Conservation (phyloP, 225 moss, liverwort and hornwort genomes). For the Bryum argenteum region DNA sequence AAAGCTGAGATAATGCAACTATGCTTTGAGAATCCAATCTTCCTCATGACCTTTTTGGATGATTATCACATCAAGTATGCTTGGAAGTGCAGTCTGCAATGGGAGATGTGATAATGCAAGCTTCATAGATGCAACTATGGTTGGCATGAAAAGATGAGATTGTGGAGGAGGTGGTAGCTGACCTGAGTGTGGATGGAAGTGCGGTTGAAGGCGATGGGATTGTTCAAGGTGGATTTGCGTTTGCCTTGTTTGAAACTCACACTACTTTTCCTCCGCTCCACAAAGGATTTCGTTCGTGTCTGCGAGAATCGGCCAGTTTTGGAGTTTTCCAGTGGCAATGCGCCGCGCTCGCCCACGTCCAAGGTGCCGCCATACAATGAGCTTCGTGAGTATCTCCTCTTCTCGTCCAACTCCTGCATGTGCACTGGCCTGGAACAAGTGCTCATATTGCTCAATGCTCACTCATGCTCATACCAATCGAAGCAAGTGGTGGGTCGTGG, state of each 20-base stretch:
- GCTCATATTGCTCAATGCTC: too few relatives aligned
- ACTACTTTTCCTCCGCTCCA: conserved; percentile 54
- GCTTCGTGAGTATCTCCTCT: conserved; percentile 44
- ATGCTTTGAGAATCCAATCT: too few relatives aligned
- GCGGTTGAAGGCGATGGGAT: conserved; percentile 50
- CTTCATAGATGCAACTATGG: too few relatives aligned
- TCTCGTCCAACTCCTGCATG: conserved; percentile 49
- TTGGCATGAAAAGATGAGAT: too few relatives aligned
- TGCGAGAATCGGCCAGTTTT: conserved; percentile 44
- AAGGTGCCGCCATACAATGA: conserved; percentile 43
- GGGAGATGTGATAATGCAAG: too few relatives aligned
- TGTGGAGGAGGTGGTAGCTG: too few relatives aligned
- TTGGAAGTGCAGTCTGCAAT: too few relatives aligned
- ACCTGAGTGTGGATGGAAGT: conserved; percentile 47
- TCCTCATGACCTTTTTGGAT: too few relatives aligned
- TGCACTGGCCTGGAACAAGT: conserved; percentile 42
- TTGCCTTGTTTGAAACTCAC: conserved; percentile 40
- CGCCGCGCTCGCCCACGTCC: conserved; percentile 29
- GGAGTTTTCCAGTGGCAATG: conserved; percentile 40
- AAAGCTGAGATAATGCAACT: too few relatives aligned
- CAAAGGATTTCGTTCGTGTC: conserved; percentile 36
- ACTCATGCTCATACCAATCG: too few relatives aligned
- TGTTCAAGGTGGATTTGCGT: conserved; percentile 39
- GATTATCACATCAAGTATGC: too few relatives aligned
- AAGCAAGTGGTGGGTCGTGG: too few relatives aligned